Percentiles rank a stretch among this genome's conserved stretches.
These are phyloP conservation scores for Podospora conica DNA, from an alignment of 495 filamentous ascomycete genomes.

Conservation along the genomic window DNA sequence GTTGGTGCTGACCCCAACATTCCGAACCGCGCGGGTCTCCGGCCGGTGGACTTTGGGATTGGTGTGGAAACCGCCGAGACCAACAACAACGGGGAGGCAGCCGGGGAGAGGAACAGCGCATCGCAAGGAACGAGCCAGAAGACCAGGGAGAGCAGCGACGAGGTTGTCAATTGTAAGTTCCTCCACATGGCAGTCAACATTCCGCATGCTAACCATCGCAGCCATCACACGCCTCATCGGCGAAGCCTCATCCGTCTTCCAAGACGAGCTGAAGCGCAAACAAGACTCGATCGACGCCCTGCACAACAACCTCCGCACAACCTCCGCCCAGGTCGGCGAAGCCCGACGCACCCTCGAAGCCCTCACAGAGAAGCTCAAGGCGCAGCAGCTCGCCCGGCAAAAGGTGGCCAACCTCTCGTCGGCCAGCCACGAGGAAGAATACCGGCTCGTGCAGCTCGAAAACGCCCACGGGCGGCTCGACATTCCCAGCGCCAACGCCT, in stretches of 20 bases:
- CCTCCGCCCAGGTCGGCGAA: conserved; percentile 68
- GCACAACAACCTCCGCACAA: conserved; percentile 68
- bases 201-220: conserved; percentile 33
- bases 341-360: conserved; percentile 64
- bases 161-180: conserved; percentile 62
- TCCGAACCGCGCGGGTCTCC: conserved; percentile 77
- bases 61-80: conserved; percentile 51
- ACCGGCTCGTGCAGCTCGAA: conserved; percentile 32
- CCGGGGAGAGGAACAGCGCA: conserved; percentile 24
- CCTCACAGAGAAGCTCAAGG: conserved; percentile 51
- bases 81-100: conserved; percentile 39
- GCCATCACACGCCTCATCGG: conserved; percentile 69
- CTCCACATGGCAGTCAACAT: conserved; percentile 6
- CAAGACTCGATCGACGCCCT: conserved; percentile 74
- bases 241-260: conserved; percentile 66
- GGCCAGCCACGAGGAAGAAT: conserved; percentile 46
- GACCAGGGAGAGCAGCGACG: conserved; percentile 55
- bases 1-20: conserved; percentile 87
- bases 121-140: conserved; percentile 36
- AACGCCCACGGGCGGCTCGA: conserved; percentile 34
- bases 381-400: conserved; percentile 39
- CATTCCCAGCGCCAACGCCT: conserved; percentile 23
- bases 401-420: conserved; percentile 43
- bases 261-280: conserved; percentile 67
- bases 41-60: conserved; percentile 87